Conservation (phyloP, 139 green algal genomes). For the Chlamydomonas eustigma region DNA sequence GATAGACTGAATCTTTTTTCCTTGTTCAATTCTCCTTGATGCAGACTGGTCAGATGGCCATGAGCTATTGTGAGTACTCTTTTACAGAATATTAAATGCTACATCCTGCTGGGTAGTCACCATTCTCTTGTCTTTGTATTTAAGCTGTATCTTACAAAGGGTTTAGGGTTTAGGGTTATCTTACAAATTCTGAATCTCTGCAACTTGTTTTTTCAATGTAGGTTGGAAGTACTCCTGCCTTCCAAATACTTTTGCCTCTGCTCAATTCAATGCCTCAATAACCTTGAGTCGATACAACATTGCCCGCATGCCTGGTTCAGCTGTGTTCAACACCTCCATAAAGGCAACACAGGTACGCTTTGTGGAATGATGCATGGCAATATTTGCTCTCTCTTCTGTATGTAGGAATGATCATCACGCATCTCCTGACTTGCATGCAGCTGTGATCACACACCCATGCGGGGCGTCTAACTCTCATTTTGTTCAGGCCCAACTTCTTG, state of each 20-base stretch:
- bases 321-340: slow-evolving; percentile 18
- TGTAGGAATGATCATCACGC: too few species aligned
- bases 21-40: not conserved
- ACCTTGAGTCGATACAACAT: slow-evolving; percentile 23
- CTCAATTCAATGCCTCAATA: slow-evolving; percentile 31
- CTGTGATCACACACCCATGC: too few species aligned
- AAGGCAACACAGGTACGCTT: slow-evolving; percentile 13
- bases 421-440: too few species aligned
- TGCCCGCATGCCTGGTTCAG: slow-evolving; percentile 18
- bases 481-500: not conserved
- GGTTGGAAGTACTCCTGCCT: slow-evolving; percentile 42
- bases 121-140: too few species aligned
- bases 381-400: too few species aligned
- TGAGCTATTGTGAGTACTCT: slow-evolving; percentile 41
- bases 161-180: too few species aligned
- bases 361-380: too few species aligned
- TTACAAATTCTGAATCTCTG: too few species aligned
- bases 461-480: too few species aligned
- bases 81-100: not conserved
- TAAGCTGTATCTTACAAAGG: too few species aligned
- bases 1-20: not conserved
- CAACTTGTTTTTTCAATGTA: not conserved
- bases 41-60: slow-evolving; percentile 24
- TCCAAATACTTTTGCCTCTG: slow-evolving; percentile 24
- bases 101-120: not conserved